Conservation (phyloP, 192 early-diverging fungal species). For the Gonapodya prolifera region DNA sequence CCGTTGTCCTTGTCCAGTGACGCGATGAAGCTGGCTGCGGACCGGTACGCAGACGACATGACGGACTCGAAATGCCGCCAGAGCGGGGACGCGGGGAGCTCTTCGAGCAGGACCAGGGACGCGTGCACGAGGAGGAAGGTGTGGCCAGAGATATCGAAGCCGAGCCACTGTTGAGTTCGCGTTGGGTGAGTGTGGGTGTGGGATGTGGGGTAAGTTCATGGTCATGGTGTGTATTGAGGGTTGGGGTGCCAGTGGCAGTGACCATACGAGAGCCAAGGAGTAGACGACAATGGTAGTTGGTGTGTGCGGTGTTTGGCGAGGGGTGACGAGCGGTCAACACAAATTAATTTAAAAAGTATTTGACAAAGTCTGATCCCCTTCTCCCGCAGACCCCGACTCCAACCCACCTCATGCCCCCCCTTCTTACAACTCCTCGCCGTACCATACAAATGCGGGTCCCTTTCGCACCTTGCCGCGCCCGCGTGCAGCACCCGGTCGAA, state of each 20-base stretch:
- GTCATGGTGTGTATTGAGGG: too few species aligned
- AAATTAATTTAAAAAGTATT: too few species aligned
- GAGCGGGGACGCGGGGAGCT: constrained; percentile 19
- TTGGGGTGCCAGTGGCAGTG: too few species aligned
- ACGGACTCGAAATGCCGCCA: not conserved
- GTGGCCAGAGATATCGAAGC: constrained; percentile 81
- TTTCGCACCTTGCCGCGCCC: constrained; percentile 53
- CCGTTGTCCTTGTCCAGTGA: not conserved
- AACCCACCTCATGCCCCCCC: not conserved
- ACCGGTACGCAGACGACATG: not conserved
- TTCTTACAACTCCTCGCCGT: not conserved
- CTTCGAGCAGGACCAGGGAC: constrained; percentile 58
- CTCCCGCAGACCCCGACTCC: not conserved
- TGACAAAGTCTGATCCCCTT: too few species aligned
- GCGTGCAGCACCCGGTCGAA: constrained; percentile 63
- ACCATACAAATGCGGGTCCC: not conserved
- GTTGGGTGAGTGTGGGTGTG: not conserved
- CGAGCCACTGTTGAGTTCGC: constrained; percentile 60
- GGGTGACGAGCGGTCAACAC: too few species aligned
- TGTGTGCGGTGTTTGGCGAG: too few species aligned
- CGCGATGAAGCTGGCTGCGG: not conserved
- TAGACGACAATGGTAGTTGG: too few species aligned
- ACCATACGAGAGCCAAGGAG: too few species aligned
- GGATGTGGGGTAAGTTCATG: too few species aligned
- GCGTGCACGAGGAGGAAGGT: constrained; percentile 70